Percentiles rank a stretch among this genome's conserved stretches.
These are phyloP conservation scores for Rhodotorula sp. DNA, from an alignment of 1,284 basidiomycete genomes.

Conservation along the genomic window DNA sequence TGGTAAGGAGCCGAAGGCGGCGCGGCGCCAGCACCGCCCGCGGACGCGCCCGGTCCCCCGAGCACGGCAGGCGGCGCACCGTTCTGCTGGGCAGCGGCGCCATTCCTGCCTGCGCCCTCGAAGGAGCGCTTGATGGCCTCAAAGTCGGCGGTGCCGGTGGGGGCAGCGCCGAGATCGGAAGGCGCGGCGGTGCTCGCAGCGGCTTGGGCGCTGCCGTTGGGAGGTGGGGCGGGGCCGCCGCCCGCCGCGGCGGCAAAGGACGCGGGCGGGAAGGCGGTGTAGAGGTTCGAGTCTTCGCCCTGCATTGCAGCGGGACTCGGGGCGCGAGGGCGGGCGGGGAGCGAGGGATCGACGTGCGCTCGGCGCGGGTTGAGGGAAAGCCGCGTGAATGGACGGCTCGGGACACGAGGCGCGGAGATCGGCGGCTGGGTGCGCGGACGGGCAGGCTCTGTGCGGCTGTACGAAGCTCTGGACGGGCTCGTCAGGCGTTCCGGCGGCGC, in stretches of 20 bases:
- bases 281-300: constrained; percentile 6
- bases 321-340: neutral
- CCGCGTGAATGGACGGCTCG: neutral
- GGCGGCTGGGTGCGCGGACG: too few relatives aligned
- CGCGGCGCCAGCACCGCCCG: neutral
- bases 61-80: neutral
- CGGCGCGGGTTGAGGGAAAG: neutral
- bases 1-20: neutral
- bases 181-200: neutral
- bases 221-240: neutral
- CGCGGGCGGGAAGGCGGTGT: constrained; percentile 11
- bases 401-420: too few relatives aligned
- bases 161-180: neutral
- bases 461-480: too few relatives aligned
- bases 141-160: constrained; percentile 26
- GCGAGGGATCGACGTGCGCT: neutral
- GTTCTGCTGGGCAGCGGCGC: neutral
- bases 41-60: neutral
- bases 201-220: neutral
- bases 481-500: too few relatives aligned
- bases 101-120: constrained; percentile 15
- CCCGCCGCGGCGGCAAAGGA: constrained; percentile 13
- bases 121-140: constrained; percentile 40
- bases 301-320: constrained; percentile 1
- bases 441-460: too few relatives aligned